Conservation (phyloP, 2,329 filamentous ascomycete genomes). For the Ceratocystis variospora region DNA sequence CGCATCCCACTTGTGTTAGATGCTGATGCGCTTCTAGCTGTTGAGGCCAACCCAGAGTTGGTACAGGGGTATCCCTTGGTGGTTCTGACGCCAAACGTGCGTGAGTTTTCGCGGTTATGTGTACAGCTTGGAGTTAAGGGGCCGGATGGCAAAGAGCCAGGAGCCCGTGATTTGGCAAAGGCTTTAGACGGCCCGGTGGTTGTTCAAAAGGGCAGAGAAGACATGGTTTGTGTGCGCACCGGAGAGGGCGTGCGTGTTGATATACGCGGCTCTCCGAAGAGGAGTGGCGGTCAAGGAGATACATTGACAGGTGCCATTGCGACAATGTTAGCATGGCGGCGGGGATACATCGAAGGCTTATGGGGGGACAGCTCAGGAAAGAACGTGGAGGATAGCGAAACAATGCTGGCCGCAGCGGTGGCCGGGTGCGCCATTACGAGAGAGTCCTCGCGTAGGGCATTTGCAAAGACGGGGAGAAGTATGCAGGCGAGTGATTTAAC, state of each 20-base stretch:
- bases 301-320: constrained; percentile 82
- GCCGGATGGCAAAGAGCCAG: constrained; percentile 24
- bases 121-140: constrained; percentile 47
- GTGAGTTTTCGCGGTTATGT: constrained; percentile 76
- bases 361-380: constrained; percentile 47
- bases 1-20: constrained; percentile 76
- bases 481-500: constrained; percentile 89
- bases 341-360: constrained; percentile 68
- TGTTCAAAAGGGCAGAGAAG: constrained; percentile 72
- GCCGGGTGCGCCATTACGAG: constrained; percentile 78
- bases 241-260: constrained; percentile 38
- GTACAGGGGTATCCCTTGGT: constrained; percentile 70
- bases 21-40: constrained; percentile 72
- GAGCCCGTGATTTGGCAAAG: constrained; percentile 52
- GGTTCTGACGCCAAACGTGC: constrained; percentile 87
- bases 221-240: constrained; percentile 44
- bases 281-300: constrained; percentile 89
- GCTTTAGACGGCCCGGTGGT: constrained; percentile 80
- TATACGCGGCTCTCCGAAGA: constrained; percentile 70
- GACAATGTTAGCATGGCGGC: constrained; percentile 77
- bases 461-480: constrained; percentile 69
- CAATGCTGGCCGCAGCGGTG: constrained; percentile 68
- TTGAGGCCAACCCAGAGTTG: constrained; percentile 60
- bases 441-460: constrained; percentile 77
- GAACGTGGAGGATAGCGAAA: constrained; percentile 32